Conservation (phyloP, 2,329 filamentous ascomycete species). For the Boeremia exigua region DNA sequence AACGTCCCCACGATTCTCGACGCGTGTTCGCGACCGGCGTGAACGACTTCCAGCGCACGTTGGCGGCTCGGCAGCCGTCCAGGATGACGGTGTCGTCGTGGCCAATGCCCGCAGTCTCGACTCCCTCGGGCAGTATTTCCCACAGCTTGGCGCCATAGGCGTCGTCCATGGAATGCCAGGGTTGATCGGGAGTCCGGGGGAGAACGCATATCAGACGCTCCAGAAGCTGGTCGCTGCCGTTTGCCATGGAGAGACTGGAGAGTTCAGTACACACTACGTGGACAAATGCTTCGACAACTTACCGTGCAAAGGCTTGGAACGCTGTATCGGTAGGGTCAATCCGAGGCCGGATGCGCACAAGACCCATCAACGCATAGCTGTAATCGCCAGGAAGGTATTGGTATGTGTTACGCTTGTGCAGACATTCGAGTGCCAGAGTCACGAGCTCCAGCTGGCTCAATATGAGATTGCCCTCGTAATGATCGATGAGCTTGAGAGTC, state of each 20-base stretch:
- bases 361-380: slow-evolving; percentile 56
- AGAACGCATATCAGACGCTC: slow-evolving; percentile 55
- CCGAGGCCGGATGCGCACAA: slow-evolving; percentile 50
- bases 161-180: slow-evolving; percentile 53
- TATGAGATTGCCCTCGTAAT: slow-evolving; percentile 53
- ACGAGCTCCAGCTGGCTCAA: slow-evolving; percentile 53
- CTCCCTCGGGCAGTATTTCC: slow-evolving; percentile 52
- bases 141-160: slow-evolving; percentile 52
- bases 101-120: slow-evolving; percentile 50
- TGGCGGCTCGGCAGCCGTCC: slow-evolving; percentile 50
- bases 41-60: slow-evolving; percentile 54
- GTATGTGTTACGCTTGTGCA: slow-evolving; percentile 48
- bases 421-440: slow-evolving; percentile 50
- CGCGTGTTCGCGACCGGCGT: slow-evolving; percentile 39
- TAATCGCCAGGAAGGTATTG: slow-evolving; percentile 51
- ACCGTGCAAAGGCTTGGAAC: slow-evolving; percentile 57
- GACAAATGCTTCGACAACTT: background rate
- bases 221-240: slow-evolving; percentile 54
- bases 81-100: slow-evolving; percentile 54
- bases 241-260: slow-evolving; percentile 51
- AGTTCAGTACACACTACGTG: background rate
- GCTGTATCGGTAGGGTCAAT: slow-evolving; percentile 50
- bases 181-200: slow-evolving; percentile 40
- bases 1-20: slow-evolving; percentile 36
- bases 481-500: slow-evolving; percentile 51